Evolutionary conservation across 768 basidiomycete genomes (phyloP), one percentile per base, ranked within the genome.

Genomic region (Lactarius quietus): DNA sequence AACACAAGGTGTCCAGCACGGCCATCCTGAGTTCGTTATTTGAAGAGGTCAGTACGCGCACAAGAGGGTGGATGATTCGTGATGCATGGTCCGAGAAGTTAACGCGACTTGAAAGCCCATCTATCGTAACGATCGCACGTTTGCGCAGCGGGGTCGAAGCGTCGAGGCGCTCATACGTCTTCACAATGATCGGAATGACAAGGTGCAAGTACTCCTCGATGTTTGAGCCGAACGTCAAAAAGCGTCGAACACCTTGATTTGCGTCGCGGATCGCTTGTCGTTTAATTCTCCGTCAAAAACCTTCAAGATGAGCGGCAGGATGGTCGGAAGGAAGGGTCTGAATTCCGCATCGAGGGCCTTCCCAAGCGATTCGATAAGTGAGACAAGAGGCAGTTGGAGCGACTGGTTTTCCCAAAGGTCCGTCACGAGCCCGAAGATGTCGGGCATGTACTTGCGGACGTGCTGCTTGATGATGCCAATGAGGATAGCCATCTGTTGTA

Each of bases 21-120:
- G 90, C 86, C 75, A 84, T 84, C 26, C 92, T 83, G 55, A 98
- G 78, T 64, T 98, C 95, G 65, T 89, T 89, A 69, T 82, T 88
- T 1, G 83, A 80, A 39, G 80, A 81, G 48, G 87, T 87, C 63
- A 99, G 79, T 2, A 98, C 91, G 41, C 97, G 84, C 45, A 93
- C 89, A 29, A 99, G 82, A 6, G 97, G 95, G 71, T 98, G 97
- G 8, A 99, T 92, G 71, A 98, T 97, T 28, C 96, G 86, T 12
- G 94, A 96, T 26, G 97, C 94, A 69, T 98, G 96, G 72, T 98
- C 97, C 4, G 93, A 94, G 73, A 99, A 98, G 77, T 98, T 98
- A 70, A 98, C 93, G 63, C 95, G 84, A 69, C 89, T 84, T 6
- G 94, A 95, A 31, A 99, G 78, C 26, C 90, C 91, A 53, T 94